phyloP scores from a whole-genome alignment of 306 rosid genomes.

The Lathyrus oleraceus region DNA sequence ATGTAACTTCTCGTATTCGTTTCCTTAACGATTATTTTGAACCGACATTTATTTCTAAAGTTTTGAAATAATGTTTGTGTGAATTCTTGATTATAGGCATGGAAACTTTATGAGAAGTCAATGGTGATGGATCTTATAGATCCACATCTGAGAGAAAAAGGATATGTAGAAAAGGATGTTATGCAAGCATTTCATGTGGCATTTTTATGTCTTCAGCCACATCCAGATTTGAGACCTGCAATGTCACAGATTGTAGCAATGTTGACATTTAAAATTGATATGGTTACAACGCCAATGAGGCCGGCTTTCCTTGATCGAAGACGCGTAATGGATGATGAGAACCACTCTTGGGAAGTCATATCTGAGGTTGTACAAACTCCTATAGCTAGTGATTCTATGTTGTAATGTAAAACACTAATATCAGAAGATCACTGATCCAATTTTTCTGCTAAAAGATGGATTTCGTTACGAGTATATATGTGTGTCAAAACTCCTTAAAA shows the following conservation, averaged over 20 bases:
- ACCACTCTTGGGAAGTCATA: slow-evolving; percentile 55
- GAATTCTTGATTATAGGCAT: slow-evolving; percentile 51
- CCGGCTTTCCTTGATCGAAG: slow-evolving; percentile 61
- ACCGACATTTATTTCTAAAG: not conserved
- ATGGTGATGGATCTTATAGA: slow-evolving; percentile 57
- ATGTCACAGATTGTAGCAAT: slow-evolving; percentile 83
- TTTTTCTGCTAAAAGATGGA: not conserved
- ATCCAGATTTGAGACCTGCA: slow-evolving; percentile 68
- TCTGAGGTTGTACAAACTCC: slow-evolving; percentile 54
- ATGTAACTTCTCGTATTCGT: slow-evolving; percentile 46
- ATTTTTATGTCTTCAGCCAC: slow-evolving; percentile 75
- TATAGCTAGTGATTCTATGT: slow-evolving; percentile 40
- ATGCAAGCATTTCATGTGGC: slow-evolving; percentile 72
- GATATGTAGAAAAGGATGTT: slow-evolving; percentile 58
- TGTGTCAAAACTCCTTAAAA: too few species aligned
- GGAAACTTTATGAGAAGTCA: slow-evolving; percentile 69
- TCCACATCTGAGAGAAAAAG: slow-evolving; percentile 57
- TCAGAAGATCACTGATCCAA: slow-evolving; percentile 8
- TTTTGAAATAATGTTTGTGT: not conserved
- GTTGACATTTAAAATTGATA: slow-evolving; percentile 61
- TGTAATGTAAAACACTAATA: slow-evolving; percentile 32
- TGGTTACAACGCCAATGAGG: slow-evolving; percentile 55
- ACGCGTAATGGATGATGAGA: slow-evolving; percentile 44
- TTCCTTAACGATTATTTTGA: not conserved
- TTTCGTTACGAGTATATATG: too few species aligned